Percentiles rank a stretch among this genome's conserved stretches.
Evolutionary conservation across 352 stramenopile genomes (phyloP).

Genomic region (Phytophthora aleatoria): DNA sequence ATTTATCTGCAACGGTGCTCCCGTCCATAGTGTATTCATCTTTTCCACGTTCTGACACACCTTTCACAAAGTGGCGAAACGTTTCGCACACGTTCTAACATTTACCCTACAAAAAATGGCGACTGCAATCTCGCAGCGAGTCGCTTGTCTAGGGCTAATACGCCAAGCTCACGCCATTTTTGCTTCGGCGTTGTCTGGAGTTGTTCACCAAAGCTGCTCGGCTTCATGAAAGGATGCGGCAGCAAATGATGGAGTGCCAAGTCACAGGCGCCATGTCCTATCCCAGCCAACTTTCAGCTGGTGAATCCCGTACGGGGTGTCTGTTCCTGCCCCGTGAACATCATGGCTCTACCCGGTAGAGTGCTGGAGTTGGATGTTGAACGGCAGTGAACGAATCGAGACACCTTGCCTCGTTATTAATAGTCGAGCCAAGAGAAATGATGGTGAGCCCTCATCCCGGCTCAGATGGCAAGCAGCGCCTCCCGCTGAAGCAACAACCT

Average conservation of each 20-base stretch:
- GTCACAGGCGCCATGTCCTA: slow-evolving; percentile 15
- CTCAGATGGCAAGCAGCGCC: background rate
- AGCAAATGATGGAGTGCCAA: slow-evolving; percentile 8
- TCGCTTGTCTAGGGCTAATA: too few species aligned
- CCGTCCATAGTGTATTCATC: too few species aligned
- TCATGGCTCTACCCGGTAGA: background rate
- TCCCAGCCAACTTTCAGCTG: slow-evolving; percentile 20
- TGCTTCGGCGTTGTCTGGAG: background rate
- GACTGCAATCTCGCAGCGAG: background rate
- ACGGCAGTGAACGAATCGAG: slow-evolving; percentile 2
- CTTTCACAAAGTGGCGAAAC: too few species aligned
- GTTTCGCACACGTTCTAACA: too few species aligned
- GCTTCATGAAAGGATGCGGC: background rate
- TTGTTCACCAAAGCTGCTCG: background rate
- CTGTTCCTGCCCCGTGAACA: slow-evolving; percentile 10
- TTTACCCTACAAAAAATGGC: background rate
- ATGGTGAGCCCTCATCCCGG: slow-evolving; percentile 1
- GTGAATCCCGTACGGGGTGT: background rate
- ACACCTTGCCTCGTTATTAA: background rate
- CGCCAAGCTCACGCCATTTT: background rate
- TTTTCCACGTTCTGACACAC: too few species aligned
- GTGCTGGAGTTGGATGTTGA: background rate
- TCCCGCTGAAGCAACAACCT: background rate
- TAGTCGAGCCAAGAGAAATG: slow-evolving; percentile 13
- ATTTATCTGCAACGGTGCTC: too few species aligned